Percentiles rank a stretch among this genome's conserved stretches.
Conservation (phyloP, 2,329 filamentous ascomycete species). For the Pseudocercospora fuligena region DNA sequence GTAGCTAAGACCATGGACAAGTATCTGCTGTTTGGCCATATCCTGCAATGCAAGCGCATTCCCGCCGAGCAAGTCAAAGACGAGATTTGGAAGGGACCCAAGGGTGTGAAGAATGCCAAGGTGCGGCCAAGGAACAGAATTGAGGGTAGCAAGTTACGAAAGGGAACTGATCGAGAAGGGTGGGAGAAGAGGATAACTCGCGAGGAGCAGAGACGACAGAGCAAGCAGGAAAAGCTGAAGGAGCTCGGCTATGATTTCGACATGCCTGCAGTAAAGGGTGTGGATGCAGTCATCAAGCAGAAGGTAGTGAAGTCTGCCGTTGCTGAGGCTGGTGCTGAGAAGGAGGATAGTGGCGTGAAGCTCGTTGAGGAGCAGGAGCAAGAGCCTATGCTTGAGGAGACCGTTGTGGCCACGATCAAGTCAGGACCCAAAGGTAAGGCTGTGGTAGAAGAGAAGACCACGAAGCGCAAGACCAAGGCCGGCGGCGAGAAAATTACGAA, state of each 20-base stretch:
- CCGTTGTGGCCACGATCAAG: conserved; percentile 15
- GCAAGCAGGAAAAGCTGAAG: conserved; percentile 76
- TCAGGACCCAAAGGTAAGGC: conserved; percentile 9
- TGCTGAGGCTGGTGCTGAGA: conserved; percentile 36
- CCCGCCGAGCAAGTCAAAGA: conserved; percentile 77
- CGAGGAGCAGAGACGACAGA: conserved; percentile 72
- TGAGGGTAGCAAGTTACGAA: conserved; percentile 73
- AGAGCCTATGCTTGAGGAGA: conserved; percentile 24
- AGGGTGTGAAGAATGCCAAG: conserved; percentile 62
- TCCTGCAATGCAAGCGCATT: conserved; percentile 84
- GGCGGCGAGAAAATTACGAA: conserved; percentile 17
- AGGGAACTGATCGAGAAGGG: conserved; percentile 71
- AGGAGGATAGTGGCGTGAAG: conserved; percentile 38
- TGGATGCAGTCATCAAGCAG: conserved; percentile 57
- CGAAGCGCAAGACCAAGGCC: conserved; percentile 29
- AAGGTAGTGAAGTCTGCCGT: conserved; percentile 33
- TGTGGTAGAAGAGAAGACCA: conserved; percentile 25
- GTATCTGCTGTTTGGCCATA: conserved; percentile 93
- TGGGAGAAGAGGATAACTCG: conserved; percentile 78
- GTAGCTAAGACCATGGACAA: conserved; percentile 97
- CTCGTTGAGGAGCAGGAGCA: conserved; percentile 19
- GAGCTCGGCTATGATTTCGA: conserved; percentile 83
- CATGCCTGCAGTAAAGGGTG: conserved; percentile 70
- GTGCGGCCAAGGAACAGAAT: conserved; percentile 92
- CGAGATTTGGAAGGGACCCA: conserved; percentile 78